Conservation (phyloP, 306 rosid genomes). For the Pyrus betulifolia region DNA sequence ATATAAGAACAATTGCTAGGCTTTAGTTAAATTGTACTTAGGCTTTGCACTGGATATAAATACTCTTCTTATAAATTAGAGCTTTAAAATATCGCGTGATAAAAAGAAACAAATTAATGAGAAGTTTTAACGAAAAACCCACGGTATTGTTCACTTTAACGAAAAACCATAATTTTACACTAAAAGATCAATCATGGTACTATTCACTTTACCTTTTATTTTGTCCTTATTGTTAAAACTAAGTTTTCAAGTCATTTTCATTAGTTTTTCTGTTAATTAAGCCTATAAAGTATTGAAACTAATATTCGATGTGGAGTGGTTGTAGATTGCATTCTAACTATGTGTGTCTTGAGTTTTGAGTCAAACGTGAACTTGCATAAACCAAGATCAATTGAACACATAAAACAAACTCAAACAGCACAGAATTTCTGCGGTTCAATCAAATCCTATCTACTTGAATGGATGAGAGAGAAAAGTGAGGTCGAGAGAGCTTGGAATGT, state of each 20-base stretch:
- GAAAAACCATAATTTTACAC: no score
- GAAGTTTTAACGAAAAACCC: no score
- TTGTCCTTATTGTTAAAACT: no score
- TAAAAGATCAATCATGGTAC: no score
- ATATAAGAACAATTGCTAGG: no score
- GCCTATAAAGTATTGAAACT: background rate
- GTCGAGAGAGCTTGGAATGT: background rate
- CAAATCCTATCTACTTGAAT: background rate
- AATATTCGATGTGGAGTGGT: background rate
- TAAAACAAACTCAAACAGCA: background rate
- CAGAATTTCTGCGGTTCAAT: background rate
- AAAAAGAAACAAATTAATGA: background rate
- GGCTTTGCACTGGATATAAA: no score
- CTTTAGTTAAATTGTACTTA: no score
- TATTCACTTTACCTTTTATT: no score
- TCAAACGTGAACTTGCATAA: background rate
- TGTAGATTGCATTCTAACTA: background rate
- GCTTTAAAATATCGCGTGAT: background rate
- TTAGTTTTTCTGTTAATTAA: no score
- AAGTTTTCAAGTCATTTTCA: no score
- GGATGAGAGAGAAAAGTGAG: background rate
- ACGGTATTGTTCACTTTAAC: no score
- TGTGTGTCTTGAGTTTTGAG: background rate
- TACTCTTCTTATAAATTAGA: no score
- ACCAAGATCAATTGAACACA: background rate